Evolutionary conservation across 169 alveolate genomes (phyloP).

Genomic region (Plasmodium cynomolgi): DNA sequence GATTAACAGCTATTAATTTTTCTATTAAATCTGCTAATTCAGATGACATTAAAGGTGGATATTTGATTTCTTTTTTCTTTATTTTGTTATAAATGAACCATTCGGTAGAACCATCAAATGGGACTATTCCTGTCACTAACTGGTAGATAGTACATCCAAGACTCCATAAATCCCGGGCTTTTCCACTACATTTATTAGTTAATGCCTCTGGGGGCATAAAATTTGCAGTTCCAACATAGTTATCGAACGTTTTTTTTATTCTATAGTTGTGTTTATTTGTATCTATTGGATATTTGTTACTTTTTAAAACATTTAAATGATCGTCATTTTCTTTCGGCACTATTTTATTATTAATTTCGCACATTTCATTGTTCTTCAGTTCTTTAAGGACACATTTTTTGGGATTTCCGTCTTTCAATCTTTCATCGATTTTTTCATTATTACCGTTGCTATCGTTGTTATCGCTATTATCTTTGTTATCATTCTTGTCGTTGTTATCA

Average conservation of each 20-base stretch:
- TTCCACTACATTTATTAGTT: conserved; percentile 88
- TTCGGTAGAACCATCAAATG: conserved; percentile 84
- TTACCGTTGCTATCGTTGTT: not conserved
- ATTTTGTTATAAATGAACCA: conserved; percentile 82
- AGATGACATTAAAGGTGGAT: conserved; percentile 76
- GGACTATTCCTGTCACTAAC: conserved; percentile 87
- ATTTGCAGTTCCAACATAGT: conserved; percentile 94
- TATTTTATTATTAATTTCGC: conserved; percentile 32
- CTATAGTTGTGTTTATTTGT: conserved; percentile 35
- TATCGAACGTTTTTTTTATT: conserved; percentile 83
- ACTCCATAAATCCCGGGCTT: conserved; percentile 92
- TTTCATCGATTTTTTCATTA: conserved; percentile 21
- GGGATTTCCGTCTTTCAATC: not conserved
- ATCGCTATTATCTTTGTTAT: not conserved
- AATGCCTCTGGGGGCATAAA: conserved; percentile 95
- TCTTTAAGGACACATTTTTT: conserved; percentile 30
- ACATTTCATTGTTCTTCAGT: conserved; percentile 45
- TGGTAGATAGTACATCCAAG: conserved; percentile 93
- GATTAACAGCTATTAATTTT: conserved; percentile 75
- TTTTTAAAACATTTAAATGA: not conserved
- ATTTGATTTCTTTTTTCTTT: conserved; percentile 48
- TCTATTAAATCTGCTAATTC: conserved; percentile 83
- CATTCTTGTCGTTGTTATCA: not conserved
- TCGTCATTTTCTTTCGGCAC: conserved; percentile 9
- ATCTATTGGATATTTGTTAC: conserved; percentile 8